Percentiles rank a stretch among this genome's conserved stretches.
These are phyloP conservation scores for Limnomonas spitsbergensis DNA, from an alignment of 139 green algal species.

Conservation along the genomic window DNA sequence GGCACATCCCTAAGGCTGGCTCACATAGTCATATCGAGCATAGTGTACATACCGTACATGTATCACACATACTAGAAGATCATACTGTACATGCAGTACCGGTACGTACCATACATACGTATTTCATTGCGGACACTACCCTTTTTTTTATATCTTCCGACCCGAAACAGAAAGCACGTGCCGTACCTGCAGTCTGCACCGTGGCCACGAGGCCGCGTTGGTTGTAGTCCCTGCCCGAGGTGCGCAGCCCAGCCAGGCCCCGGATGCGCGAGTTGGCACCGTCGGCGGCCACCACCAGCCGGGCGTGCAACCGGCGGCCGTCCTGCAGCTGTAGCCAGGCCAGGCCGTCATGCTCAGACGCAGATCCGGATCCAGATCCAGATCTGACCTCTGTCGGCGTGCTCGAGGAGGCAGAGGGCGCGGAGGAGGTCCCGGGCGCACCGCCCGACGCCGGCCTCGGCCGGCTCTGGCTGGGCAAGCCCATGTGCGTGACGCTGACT, in stretches of 20 bases:
- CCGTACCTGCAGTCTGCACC: constrained; percentile 20
- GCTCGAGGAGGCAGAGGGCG: neutral
- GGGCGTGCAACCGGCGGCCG: constrained; percentile 8
- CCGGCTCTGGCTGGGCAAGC: constrained; percentile 17
- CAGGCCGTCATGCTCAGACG: neutral
- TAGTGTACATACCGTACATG: no score
- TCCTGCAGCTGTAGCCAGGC: constrained; percentile 30
- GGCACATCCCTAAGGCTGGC: no score
- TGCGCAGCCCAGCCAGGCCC: constrained; percentile 54
- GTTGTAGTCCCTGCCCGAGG: constrained; percentile 49
- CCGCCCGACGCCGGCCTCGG: neutral
- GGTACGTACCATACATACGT: no score
- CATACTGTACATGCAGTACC: no score
- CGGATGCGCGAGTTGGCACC: constrained; percentile 54
- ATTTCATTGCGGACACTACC: no score
- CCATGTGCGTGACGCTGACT: neutral
- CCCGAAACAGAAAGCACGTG: no score
- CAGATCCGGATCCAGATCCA: neutral
- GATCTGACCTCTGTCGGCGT: neutral
- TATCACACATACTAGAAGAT: no score
- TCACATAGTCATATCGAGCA: no score
- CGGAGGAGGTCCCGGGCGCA: neutral
- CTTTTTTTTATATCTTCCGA: no score
- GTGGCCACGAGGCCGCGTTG: constrained; percentile 70
- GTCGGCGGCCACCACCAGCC: constrained; percentile 78